Base-by-base conservation (phyloP, 1,284 basidiomycete genomes). In the Gomphus bonarii region DNA sequence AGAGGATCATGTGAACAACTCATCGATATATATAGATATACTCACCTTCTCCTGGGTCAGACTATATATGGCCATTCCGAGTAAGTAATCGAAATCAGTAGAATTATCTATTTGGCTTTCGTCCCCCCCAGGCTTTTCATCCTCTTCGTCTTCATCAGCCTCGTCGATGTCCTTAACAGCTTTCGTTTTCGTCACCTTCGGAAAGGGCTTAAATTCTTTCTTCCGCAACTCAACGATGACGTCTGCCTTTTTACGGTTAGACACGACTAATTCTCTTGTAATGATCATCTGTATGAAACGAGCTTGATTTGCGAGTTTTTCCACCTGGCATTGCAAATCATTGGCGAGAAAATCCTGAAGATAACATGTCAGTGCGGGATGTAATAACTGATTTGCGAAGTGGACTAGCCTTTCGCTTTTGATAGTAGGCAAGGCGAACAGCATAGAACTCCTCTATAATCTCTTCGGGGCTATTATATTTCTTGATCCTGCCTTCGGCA, bases 251-350 rank as follows among this genome's bases (percentile, higher is more conserved):
- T 93, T 95, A 66, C 95, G 88, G 67, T 91, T 94, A n/a, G 85
- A 84, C 28, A 99, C 85, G n/a, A 81, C 71, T n/a, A 99, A 80
- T 67, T 94, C 77, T 67, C 84, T 90, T 62, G 85, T 81, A 61
- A 99, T 82, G 66, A 99, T 97, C 94, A 97, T 95, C 68, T 92
- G 80, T 49, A 99, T 85, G 72, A 99, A 99, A 30, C 95, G 88
- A 16, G 94, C 95, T 71, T 99, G 97, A 69, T 99, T 99, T 58
- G 85, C 87, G 10, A 98, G 75, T 61, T 81, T 86, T 66, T 98
- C 94, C 63, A 92, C 87, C 58, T 84, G 81, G 50, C 73, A 74
- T 67, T 93, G 90, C 35, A 99, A 77, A 66, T 97, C 88, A 62
- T 85, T 82, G 11, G 93, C 91, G 54, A 97, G 77, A 69, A 81